phyloP scores from a whole-genome alignment of 148 eudicot genomes.

The Nepenthes gracilis region DNA sequence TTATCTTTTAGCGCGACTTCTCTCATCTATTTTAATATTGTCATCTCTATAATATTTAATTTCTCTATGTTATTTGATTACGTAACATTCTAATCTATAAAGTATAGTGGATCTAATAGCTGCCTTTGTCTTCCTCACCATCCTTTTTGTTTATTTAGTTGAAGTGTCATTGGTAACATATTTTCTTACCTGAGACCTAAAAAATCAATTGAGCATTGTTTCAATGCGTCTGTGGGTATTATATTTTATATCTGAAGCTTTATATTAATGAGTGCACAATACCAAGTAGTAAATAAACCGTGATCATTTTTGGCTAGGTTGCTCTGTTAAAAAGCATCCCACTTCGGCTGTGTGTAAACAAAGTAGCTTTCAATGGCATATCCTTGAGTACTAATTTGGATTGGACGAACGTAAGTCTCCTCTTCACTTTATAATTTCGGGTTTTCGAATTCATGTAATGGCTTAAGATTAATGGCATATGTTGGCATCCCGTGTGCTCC shows the following conservation, averaged over 20 bases:
- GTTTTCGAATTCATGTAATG: not conserved
- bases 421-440: not conserved
- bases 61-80: no score
- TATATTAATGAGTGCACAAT: not conserved
- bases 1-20: no score
- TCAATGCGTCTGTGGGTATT: no score
- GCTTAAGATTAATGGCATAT: not conserved
- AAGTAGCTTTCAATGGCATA: constrained; percentile 47
- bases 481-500: not conserved
- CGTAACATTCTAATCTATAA: no score
- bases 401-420: constrained; percentile 58
- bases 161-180: not conserved
- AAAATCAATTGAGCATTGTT: no score
- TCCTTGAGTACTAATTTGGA: constrained; percentile 50
- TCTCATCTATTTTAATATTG: no score
- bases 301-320: constrained; percentile 34
- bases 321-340: constrained; percentile 65
- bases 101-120: no score
- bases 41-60: no score
- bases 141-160: no score
- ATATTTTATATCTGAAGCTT: not conserved
- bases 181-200: no score
- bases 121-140: no score
- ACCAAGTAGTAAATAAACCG: not conserved
- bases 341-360: constrained; percentile 65